Evolutionary conservation across 2,329 filamentous ascomycete species (phyloP), one percentile per base, ranked within the genome.

Genomic region (Diaporthe capsici): DNA sequence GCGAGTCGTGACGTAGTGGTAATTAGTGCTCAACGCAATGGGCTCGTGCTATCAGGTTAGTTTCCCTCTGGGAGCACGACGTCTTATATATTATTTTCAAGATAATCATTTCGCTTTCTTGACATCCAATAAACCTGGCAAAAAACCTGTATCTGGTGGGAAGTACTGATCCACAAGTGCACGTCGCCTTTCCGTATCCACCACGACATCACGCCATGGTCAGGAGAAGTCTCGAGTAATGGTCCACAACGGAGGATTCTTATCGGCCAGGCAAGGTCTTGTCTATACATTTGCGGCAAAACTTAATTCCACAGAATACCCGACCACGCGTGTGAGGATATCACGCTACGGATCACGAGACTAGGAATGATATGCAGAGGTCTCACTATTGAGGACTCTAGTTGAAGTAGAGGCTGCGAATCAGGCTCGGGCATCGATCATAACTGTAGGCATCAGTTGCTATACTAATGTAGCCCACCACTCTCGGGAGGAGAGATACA

Each of bases 1-100:
- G n/a, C 49, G 65, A 70, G 65, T 70, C 49, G 65, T 70, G 65
- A 70, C 47, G 49, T 70, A 55, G 65, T 70, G 61, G 31, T 17
- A 61, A 61, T 13, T 67, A 34, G 61, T 67, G 42, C 61, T 55
- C 34, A 70, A 68, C 31, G 8, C 25, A 68, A 28, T 28, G 8
- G 47, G 34, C n/a, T 51, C 34, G 13, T 53, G n/a, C 47, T 68
- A 28, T 9, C 13, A 42, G n/a, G 4, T 17, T 28, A 55, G n/a
- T 42, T 37, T 28, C n/a, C n/a, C 15, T 55, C 31, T 6, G 65
- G 49, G 15, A 70, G 8, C 9, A 20, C 4, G 17, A n/a, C 4
- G 15, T 28, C 20, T 55, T 55, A 22, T 70, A 55, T 70, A 68
- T 1, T 8, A 17, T 70, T 39, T 53, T 10, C 20, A 5, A 22